phyloP scores from a whole-genome alignment of 2,329 filamentous ascomycete genomes.

The Elsinoe batatas region DNA sequence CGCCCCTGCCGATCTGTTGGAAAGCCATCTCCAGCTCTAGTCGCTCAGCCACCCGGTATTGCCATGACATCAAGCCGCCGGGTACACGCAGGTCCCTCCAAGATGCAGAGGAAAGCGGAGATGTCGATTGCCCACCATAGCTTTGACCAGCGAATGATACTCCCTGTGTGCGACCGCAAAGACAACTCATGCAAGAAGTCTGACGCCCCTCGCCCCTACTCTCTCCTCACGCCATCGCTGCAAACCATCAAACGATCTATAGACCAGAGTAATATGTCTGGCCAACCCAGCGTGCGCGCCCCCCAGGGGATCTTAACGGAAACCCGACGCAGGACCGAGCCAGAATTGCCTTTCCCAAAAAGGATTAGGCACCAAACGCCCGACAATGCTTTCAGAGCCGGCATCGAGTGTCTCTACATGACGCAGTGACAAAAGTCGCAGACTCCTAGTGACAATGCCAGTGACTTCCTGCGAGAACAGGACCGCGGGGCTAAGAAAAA shows the following conservation, averaged over 20 bases:
- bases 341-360: slow-evolving; percentile 39
- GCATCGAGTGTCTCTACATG: slow-evolving; percentile 1
- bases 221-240: slow-evolving; percentile 32
- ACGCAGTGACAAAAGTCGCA: slow-evolving; percentile 7
- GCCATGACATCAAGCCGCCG: not conserved
- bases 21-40: slow-evolving; percentile 33
- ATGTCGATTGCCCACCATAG: not conserved
- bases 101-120: slow-evolving; percentile 3
- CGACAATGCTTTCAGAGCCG: slow-evolving; percentile 25
- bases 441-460: slow-evolving; percentile 56
- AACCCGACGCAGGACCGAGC: slow-evolving; percentile 58
- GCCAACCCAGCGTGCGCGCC: slow-evolving; percentile 63
- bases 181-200: slow-evolving; percentile 39
- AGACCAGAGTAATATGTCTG: slow-evolving; percentile 63
- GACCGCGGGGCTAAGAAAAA: slow-evolving; percentile 37
- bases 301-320: slow-evolving; percentile 65
- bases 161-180: slow-evolving; percentile 39
- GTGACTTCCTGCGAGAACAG: slow-evolving; percentile 44
- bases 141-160: not conserved
- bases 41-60: not conserved
- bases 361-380: slow-evolving; percentile 23
- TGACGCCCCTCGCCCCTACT: slow-evolving; percentile 43
- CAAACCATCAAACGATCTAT: slow-evolving; percentile 46
- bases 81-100: not conserved
- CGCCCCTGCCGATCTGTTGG: slow-evolving; percentile 35